These are phyloP conservation scores for Elsinoe necatrix DNA, from an alignment of 2,329 filamentous ascomycete genomes.

Conservation along the genomic window DNA sequence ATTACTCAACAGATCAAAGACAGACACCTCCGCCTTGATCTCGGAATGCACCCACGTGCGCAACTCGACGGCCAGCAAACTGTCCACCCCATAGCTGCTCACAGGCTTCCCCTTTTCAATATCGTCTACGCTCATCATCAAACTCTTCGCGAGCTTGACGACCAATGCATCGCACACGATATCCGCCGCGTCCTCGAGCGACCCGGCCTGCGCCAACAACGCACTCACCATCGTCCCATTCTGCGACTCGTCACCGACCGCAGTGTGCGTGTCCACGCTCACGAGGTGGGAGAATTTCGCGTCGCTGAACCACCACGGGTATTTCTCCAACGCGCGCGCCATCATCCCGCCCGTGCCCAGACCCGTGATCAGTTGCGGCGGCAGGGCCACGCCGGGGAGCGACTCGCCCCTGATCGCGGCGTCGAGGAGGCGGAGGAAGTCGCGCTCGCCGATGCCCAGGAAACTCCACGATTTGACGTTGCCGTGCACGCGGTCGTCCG, in stretches of 20 bases:
- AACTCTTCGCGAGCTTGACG: conserved; percentile 6
- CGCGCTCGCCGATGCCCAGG: background rate
- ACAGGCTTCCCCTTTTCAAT: conserved; percentile 8
- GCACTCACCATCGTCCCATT: background rate
- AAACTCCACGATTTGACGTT: background rate
- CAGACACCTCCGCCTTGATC: background rate
- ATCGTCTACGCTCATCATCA: conserved; percentile 12
- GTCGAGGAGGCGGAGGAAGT: background rate
- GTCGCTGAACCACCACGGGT: background rate
- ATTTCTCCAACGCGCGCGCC: background rate
- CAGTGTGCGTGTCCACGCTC: conserved; percentile 3
- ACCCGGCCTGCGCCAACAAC: background rate
- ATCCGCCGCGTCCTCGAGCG: background rate
- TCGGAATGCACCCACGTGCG: conserved; percentile 11
- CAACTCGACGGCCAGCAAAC: conserved; percentile 17
- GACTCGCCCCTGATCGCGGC: background rate
- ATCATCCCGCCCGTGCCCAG: conserved; percentile 10
- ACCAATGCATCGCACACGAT: conserved; percentile 6
- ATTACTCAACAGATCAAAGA: background rate
- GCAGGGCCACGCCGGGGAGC: background rate
- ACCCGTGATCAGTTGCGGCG: conserved; percentile 12
- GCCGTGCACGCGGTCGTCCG: background rate
- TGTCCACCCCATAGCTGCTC: conserved; percentile 17
- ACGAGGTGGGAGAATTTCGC: background rate
- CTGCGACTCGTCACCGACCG: background rate